A percentile compares a stretch with the other conserved stretches of the same genome.
These are phyloP conservation scores for Rhinocladiella mackenziei DNA, from an alignment of 2,329 filamentous ascomycete genomes.

Conservation along the genomic window DNA sequence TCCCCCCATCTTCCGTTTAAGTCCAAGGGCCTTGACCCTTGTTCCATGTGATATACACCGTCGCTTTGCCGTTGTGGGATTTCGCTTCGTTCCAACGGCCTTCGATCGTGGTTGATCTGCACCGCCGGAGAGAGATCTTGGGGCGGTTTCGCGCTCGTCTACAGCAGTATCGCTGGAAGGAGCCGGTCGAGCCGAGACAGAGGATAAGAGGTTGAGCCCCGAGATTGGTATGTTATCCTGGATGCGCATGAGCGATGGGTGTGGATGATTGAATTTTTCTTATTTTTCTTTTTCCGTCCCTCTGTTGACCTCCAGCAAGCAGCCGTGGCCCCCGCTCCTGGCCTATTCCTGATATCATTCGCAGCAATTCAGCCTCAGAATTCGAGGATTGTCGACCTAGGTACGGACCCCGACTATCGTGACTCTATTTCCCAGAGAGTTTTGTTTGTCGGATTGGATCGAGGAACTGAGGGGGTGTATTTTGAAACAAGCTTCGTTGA, in stretches of 20 bases:
- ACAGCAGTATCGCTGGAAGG: conserved; percentile 4
- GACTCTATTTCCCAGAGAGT: no score
- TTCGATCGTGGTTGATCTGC: conserved; percentile 20
- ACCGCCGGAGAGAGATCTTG: conserved; percentile 13
- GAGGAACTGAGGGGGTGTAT: no score
- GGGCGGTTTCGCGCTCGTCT: conserved; percentile 10
- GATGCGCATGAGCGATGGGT: conserved; percentile 5
- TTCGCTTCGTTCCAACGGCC: conserved; percentile 3
- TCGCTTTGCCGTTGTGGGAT: no score
- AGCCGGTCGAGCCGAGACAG: conserved; percentile 8
- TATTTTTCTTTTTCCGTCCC: no score
- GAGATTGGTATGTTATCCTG: conserved; percentile 1
- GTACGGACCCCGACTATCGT: no score
- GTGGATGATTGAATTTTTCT: no score
- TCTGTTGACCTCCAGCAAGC: no score
- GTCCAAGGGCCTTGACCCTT: no score
- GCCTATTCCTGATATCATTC: conserved; percentile 18
- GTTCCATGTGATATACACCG: not conserved
- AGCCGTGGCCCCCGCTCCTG: conserved; percentile 5
- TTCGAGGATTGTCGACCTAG: not conserved
- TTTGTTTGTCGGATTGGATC: no score
- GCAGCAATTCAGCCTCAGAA: conserved; percentile 14
- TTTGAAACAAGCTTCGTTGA: not conserved
- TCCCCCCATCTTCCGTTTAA: no score
- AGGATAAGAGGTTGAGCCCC: not conserved